Evolutionary conservation across 192 early-diverging fungal species (phyloP).

Genomic region (Backusella australiensis): DNA sequence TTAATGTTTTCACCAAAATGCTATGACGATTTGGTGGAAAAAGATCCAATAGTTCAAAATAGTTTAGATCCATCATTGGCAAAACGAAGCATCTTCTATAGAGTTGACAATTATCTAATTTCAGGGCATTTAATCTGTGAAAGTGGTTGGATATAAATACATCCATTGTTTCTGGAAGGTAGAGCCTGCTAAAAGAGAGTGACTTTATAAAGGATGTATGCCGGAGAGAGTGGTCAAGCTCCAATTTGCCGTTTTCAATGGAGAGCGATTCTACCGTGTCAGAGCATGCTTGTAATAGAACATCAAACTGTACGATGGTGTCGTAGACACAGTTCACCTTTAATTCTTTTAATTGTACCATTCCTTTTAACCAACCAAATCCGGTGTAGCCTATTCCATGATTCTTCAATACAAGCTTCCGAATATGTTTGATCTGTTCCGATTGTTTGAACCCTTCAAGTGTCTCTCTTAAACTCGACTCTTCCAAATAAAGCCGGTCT

Average conservation of each 20-base stretch:
- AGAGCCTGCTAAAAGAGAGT: neutral
- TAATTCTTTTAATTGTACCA: neutral
- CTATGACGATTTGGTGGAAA: neutral
- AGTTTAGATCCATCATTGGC: neutral
- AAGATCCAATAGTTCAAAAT: neutral
- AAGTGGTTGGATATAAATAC: neutral
- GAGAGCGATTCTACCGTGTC: neutral
- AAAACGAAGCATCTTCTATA: neutral
- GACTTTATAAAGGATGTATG: neutral
- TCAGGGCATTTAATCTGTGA: neutral
- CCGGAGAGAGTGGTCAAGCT: neutral
- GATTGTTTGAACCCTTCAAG: neutral
- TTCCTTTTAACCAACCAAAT: neutral
- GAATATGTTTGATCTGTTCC: neutral
- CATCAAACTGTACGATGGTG: neutral
- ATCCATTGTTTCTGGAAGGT: neutral
- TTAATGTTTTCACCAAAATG: neutral
- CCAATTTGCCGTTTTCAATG: neutral
- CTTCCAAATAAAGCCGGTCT: neutral
- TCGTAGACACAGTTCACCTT: neutral
- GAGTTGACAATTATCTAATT: neutral
- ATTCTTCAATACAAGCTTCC: neutral
- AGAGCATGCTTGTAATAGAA: neutral
- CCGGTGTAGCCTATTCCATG: neutral
- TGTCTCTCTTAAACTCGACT: neutral